Evolutionary conservation across 139 green algal species (phyloP), one percentile per base, ranked within the genome.

Genomic region (Zygnema cylindricum): DNA sequence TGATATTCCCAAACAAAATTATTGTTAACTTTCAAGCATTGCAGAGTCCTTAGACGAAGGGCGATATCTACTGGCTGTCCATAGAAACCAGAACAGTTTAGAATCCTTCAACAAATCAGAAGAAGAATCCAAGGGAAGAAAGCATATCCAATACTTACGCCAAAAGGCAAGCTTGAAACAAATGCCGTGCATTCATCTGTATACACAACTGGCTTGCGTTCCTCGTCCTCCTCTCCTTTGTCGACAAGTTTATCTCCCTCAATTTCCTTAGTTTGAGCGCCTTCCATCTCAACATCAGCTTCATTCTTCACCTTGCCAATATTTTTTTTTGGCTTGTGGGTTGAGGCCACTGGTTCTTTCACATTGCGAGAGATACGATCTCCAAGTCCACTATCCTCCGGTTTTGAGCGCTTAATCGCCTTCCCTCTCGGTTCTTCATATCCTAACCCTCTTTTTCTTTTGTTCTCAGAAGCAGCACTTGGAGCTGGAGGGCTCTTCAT

Each of bases 131-230:
- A n/a, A n/a, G n/a, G n/a, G n/a, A n/a, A n/a, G n/a, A n/a, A n/a
- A n/a, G n/a, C n/a, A n/a, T n/a, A n/a, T n/a, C n/a, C n/a, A n/a
- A n/a, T n/a, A n/a, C 69, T 76, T 11, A 84, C 73, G 11, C 86
- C 87, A 1, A 84, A 33, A 0, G 82, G 40, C 73, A 95, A 42
- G 54, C 93, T 85, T 43, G 90, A 92, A 0, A 95, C 83, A 76
- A 95, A 95, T 0, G 90, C 93, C 11, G 93, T 95, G 69, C 76
- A 88, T 49, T 88, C 32, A 1, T 83, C 32, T 16, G 23, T 35
- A 71, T 69, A 90, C 84, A 84, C 85, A 1, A 57, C 71, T 79
- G 71, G 71, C 21, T 79, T 41, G 71, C 36, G 71, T 69, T 83
- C 81, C 84, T 89, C 38, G 35, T 41, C 38, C 73, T 2, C 11